These are phyloP conservation scores for Irpex sp. DNA, from an alignment of 1,284 basidiomycete genomes.

Conservation along the genomic window DNA sequence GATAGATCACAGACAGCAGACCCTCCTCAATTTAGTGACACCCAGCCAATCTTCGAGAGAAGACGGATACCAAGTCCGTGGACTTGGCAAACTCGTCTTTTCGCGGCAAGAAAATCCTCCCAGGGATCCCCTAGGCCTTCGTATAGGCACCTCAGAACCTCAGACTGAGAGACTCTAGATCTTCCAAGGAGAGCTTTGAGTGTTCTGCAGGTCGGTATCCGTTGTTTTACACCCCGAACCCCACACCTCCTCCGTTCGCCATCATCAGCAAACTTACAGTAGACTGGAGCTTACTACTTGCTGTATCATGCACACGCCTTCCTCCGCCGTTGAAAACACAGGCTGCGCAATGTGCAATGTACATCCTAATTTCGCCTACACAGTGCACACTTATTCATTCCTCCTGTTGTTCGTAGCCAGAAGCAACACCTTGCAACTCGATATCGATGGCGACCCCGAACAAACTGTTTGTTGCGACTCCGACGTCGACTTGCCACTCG, in stretches of 20 bases:
- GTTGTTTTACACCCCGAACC: too few species aligned
- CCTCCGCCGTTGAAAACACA: background rate
- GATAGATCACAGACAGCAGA: background rate
- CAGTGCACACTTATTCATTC: background rate
- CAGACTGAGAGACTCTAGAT: background rate
- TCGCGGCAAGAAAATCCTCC: background rate
- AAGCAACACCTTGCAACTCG: background rate
- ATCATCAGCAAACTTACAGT: too few species aligned
- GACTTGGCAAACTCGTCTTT: background rate
- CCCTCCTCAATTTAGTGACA: background rate
- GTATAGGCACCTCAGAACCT: background rate
- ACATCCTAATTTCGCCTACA: background rate
- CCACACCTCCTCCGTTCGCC: too few species aligned
- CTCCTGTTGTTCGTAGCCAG: background rate
- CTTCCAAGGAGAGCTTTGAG: background rate
- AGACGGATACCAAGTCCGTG: background rate
- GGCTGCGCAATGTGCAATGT: background rate
- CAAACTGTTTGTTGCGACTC: background rate
- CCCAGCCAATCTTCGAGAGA: background rate
- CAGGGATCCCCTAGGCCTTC: background rate
- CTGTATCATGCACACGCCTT: too few species aligned
- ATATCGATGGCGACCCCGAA: background rate
- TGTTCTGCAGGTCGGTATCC: background rate
- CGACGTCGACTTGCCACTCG: background rate
- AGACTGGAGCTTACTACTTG: too few species aligned